Percentiles rank a stretch among this genome's conserved stretches.
phyloP scores from a whole-genome alignment of 306 rosid species.

The Luffa aegyptiaca region DNA sequence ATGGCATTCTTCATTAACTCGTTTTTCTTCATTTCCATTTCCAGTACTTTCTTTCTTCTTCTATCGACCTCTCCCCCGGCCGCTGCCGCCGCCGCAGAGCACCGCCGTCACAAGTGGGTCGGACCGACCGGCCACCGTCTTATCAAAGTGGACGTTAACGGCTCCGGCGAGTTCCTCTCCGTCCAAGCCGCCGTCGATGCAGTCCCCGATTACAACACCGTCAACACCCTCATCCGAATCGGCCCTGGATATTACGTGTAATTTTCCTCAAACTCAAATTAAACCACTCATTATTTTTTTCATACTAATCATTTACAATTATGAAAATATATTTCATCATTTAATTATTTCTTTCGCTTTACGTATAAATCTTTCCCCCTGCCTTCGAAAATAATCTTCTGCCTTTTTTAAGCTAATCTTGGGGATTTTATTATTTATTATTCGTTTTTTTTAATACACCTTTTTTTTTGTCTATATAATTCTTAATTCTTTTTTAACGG shows the following conservation, averaged over 20 bases:
- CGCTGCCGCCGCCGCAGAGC: constrained; percentile 5
- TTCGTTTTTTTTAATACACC: too few species aligned
- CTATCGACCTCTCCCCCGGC: not conserved
- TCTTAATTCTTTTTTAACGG: too few species aligned
- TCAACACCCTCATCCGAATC: constrained; percentile 48
- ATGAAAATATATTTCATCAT: not conserved
- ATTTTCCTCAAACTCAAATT: not conserved
- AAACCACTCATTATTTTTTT: not conserved
- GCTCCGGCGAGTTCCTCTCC: constrained; percentile 43
- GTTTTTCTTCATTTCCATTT: not conserved
- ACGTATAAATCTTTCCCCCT: not conserved
- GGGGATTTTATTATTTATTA: too few species aligned
- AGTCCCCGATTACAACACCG: constrained; percentile 44
- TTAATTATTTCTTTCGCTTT: not conserved
- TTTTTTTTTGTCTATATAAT: too few species aligned
- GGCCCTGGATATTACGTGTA: constrained; percentile 72
- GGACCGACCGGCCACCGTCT: constrained; percentile 55
- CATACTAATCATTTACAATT: not conserved
- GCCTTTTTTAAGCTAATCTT: not conserved
- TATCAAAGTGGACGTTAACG: constrained; percentile 48
- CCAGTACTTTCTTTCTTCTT: not conserved
- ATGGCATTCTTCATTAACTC: not conserved
- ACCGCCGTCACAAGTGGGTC: constrained; percentile 35
- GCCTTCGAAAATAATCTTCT: not conserved
- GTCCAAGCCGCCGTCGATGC: constrained; percentile 75